Evolutionary conservation across 2,329 filamentous ascomycete species (phyloP), one percentile per base, ranked within the genome.

Genomic region (Diaporthe aspalathi): DNA sequence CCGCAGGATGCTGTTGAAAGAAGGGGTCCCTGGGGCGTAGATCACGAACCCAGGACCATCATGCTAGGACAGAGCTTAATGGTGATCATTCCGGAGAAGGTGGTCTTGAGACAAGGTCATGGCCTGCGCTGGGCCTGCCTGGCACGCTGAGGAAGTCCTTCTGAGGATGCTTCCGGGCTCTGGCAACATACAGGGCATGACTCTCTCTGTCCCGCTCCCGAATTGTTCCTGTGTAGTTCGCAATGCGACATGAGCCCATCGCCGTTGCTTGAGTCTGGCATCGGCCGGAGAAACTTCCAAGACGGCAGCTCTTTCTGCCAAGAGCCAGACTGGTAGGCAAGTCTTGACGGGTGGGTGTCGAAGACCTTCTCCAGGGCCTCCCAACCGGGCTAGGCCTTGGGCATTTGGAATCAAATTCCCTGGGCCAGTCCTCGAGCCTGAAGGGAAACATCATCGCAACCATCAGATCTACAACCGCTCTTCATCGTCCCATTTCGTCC

Each of bases 71-170:
- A 27, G 62, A 40, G 60, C 68, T 47, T 38, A 22, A 43, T 54
- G 68, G 27, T 43, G 60, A 67, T 70, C 68, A 60, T 57, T 32
- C 52, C 45, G 62, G 68, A 49, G 68, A 56, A 38, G 43, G 20
- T 47, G 29, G 35, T 49, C 22, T 32, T 22, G 50, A 29, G 57
- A 54, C 45, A 56, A 49, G 60, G 60, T 52, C 53, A 27, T 20
- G n/a, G 50, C 67, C 45, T 62, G 67, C 54, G n/a, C 40, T 32
- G 16, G n/a, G 20, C n/a, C 27, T 22, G 12, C 29, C 27, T 20
- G 27, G 43, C 38, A 14, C 20, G 50, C 52, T 45, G 40, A 49
- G 40, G 16, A 56, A 49, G 27, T 12, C 29, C 32, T 43, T 38
- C n/a, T 52, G 24, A 67, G 43, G 66, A 5, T 38, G 52, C 40